These are phyloP conservation scores for Auricularia auricula-judae DNA, from an alignment of 768 basidiomycete genomes.

Conservation along the genomic window DNA sequence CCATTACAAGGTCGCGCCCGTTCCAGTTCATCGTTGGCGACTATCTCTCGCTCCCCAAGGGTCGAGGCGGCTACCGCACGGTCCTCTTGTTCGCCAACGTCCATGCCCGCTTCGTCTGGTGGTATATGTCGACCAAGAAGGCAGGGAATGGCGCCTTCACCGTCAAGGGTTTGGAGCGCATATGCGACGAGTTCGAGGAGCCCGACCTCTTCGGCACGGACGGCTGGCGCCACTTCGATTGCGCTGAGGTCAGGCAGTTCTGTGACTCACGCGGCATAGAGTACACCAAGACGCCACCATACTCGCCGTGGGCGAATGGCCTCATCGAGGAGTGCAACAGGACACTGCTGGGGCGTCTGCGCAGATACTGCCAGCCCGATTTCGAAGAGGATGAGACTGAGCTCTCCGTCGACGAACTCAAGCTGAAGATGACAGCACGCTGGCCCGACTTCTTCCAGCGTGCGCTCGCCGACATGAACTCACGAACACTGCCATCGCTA, in stretches of 20 bases:
- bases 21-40: constrained; percentile 7
- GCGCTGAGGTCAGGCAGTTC: not conserved
- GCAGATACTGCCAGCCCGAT: not conserved
- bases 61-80: constrained; percentile 1
- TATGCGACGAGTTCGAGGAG: constrained; percentile 8
- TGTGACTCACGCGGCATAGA: not conserved
- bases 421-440: not conserved
- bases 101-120: constrained; percentile 22
- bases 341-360: not conserved
- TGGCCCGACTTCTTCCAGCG: not conserved
- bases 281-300: not conserved
- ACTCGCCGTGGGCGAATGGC: constrained; percentile 1
- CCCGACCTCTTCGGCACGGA: not conserved
- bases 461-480: not conserved
- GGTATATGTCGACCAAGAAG: constrained; percentile 15
- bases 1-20: constrained; percentile 1
- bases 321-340: not conserved
- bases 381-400: not conserved
- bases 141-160: constrained; percentile 20
- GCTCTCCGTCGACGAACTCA: too few relatives aligned
- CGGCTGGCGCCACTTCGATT: not conserved
- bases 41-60: constrained; percentile 5
- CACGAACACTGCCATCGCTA: not conserved
- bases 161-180: constrained; percentile 8
- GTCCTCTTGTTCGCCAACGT: constrained; percentile 7